These are phyloP conservation scores for Russula emetica DNA, from an alignment of 768 basidiomycete genomes.

Conservation along the genomic window DNA sequence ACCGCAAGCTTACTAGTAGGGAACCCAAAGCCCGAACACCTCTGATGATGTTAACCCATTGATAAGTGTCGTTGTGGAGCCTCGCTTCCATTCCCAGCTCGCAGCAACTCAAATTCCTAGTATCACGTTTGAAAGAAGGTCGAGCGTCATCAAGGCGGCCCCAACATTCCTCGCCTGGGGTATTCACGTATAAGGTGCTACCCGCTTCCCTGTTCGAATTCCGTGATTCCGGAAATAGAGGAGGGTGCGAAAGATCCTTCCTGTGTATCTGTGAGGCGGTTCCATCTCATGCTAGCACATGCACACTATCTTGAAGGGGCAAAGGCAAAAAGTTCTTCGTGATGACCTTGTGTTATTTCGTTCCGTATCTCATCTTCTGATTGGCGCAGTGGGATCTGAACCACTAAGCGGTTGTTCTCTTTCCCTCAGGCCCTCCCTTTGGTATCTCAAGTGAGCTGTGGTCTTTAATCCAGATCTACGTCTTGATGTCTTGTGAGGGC, in stretches of 20 bases:
- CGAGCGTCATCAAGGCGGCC: neutral
- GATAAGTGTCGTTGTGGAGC: neutral
- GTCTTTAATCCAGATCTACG: neutral
- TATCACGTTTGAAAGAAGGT: slow-evolving; percentile 8
- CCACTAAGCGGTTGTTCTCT: neutral
- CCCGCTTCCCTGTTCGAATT: slow-evolving; percentile 2
- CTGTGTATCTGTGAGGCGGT: neutral
- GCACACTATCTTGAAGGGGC: slow-evolving; percentile 12
- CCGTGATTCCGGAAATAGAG: slow-evolving; percentile 10
- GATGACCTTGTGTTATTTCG: neutral
- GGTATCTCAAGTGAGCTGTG: neutral
- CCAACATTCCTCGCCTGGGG: slow-evolving; percentile 6
- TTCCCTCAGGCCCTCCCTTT: neutral
- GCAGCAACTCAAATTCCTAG: neutral
- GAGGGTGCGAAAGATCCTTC: neutral
- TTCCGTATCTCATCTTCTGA: neutral
- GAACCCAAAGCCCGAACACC: neutral
- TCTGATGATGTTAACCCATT: slow-evolving; percentile 7
- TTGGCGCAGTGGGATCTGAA: slow-evolving; percentile 1
- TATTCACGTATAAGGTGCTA: slow-evolving; percentile 5
- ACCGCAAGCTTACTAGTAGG: slow-evolving; percentile 16
- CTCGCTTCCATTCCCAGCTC: slow-evolving; percentile 1
- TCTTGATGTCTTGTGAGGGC: neutral
- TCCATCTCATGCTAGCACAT: slow-evolving; percentile 14
- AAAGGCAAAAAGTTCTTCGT: neutral